A percentile compares a stretch with the other conserved stretches of the same genome.
Evolutionary conservation across 176 grass and related monocot genomes (phyloP).

Genomic region (Elymus sibiricus): DNA sequence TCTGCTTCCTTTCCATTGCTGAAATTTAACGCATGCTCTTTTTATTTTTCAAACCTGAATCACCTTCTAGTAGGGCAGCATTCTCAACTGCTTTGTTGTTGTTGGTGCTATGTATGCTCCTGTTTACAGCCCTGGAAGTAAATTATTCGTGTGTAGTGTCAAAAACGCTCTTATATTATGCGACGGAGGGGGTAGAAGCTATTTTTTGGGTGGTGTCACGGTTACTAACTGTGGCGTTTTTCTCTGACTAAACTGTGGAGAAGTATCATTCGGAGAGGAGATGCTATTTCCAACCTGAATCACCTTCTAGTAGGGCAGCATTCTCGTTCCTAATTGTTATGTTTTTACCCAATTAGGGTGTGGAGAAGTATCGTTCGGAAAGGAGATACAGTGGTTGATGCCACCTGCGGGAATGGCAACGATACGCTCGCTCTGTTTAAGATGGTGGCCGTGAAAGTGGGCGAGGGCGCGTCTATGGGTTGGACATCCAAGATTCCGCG

Average conservation of each 20-base stretch:
- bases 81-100: too few species aligned
- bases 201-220: too few species aligned
- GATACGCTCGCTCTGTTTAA: conserved; percentile 75
- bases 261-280: too few species aligned
- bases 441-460: conserved; percentile 58
- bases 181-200: too few species aligned
- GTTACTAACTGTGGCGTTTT: too few species aligned
- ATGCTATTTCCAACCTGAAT: too few species aligned
- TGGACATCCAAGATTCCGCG: conserved; percentile 80
- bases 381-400: conserved; percentile 82
- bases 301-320: too few species aligned
- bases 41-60: not conserved
- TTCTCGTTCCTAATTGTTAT: not conserved
- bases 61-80: not conserved
- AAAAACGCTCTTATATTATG: too few species aligned
- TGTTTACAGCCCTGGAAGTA: too few species aligned
- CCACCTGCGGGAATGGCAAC: conserved; percentile 91
- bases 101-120: too few species aligned
- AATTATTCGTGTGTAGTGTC: too few species aligned
- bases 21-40: not conserved
- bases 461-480: conserved; percentile 62
- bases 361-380: conserved; percentile 75
- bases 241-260: too few species aligned
- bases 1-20: not conserved
- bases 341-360: conserved; percentile 32